Evolutionary conservation across 176 grass and related monocot genomes (phyloP), one percentile per base, ranked within the genome.

Genomic region (Chrysopogon serrulatus): DNA sequence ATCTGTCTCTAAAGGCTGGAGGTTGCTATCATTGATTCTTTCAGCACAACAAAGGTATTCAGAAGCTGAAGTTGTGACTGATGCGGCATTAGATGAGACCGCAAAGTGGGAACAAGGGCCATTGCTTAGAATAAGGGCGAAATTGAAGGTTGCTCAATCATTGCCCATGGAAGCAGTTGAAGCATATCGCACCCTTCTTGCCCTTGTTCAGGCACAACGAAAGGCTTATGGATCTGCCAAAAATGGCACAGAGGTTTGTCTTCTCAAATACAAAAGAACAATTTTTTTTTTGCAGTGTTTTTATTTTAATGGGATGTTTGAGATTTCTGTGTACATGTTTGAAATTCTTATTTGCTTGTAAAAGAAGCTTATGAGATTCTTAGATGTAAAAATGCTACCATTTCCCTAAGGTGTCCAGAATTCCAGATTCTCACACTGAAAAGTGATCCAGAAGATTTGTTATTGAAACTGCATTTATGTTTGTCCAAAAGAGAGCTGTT

Each of bases 101-200:
- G 71, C 80, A n/a, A 99, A 96, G 86, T 99, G 96, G 96, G 93
- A 96, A 33, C 96, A 99, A 88, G 96, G 96, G 5, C 78, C 91
- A 33, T 57, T 99, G 64, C 88, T 99, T 45, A 94, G 93, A 83
- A 84, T 99, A 82, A 96, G 69, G 74, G 93, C 96, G 77, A 92
- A 99, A 79, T 45, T 99, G 75, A 99, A 99, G 82, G 88, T 93
- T 53, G 91, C 88, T 56, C 93, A 91, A 65, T 92, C 91, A 34
- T 78, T 89, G 33, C 96, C 85, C 3, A 73, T 92, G 83, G 93
- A 99, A 92, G 96, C 93, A 67, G 86, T 92, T 37, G 96, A 92
- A 85, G 83, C 89, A 86, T 96, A 94, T 66, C 90, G 93, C 64
- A 39, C 86, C 49, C 86, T 99, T 63, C 93, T 99, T 86, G 96